These are phyloP conservation scores for Mallotus repandus DNA, from an alignment of 441 rosid genomes.

Conservation along the genomic window DNA sequence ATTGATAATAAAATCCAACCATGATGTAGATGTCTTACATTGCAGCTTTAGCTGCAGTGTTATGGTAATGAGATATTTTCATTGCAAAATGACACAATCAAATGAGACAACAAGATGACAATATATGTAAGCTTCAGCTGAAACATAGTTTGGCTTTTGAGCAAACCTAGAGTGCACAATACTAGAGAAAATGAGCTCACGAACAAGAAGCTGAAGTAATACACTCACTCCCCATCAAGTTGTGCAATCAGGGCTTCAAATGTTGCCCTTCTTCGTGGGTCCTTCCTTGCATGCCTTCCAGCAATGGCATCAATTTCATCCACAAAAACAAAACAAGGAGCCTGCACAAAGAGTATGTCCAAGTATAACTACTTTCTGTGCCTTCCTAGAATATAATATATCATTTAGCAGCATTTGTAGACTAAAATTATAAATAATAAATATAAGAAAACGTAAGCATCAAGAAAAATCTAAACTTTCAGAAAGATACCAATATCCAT, in stretches of 20 bases:
- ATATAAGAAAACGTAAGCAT: neutral
- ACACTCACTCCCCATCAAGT: conserved; percentile 95
- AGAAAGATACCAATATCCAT: neutral
- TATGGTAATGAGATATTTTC: neutral
- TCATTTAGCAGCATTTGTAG: conserved; percentile 1
- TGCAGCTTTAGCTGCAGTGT: neutral
- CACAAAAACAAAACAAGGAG: conserved; percentile 94
- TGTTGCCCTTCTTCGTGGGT: conserved; percentile 82
- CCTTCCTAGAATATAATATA: neutral
- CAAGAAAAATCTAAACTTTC: neutral
- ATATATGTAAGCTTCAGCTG: neutral
- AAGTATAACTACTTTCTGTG: conserved; percentile 3
- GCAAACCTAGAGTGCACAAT: neutral
- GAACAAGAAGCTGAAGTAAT: conserved; percentile 18
- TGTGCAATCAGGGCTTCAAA: conserved; percentile 90
- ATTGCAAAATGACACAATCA: no score
- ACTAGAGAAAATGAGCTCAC: conserved; percentile 9
- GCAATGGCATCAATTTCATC: conserved; percentile 99
- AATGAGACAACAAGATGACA: neutral
- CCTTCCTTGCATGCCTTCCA: conserved; percentile 89
- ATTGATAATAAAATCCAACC: neutral
- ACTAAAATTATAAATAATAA: neutral
- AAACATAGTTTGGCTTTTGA: neutral
- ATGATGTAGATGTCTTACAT: neutral
- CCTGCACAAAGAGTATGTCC: conserved; percentile 44